A percentile compares a stretch with the other conserved stretches of the same genome.
Evolutionary conservation across 169 alveolate genomes (phyloP).

Genomic region (Perkinsus olseni): DNA sequence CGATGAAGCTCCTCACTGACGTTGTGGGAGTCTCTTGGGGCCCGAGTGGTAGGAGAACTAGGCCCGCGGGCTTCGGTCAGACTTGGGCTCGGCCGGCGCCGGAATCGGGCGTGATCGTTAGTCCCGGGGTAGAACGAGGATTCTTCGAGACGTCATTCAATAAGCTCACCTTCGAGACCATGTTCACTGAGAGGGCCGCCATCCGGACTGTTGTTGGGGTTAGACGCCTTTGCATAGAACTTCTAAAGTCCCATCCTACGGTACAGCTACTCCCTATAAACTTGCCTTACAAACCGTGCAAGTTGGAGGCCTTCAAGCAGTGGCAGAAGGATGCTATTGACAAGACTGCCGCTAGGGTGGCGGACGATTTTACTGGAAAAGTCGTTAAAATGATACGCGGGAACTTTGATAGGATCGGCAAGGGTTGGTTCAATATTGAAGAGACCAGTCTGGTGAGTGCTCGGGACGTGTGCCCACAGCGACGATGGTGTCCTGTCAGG

Average conservation of each 20-base stretch:
- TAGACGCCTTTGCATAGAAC: not conserved
- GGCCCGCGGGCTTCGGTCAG: not conserved
- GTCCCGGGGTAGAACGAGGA: not conserved
- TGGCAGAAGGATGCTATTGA: not conserved
- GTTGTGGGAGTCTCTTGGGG: not conserved
- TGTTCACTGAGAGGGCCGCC: not conserved
- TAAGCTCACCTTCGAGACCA: not conserved
- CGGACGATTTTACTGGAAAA: constrained; percentile 21
- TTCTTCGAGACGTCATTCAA: not conserved
- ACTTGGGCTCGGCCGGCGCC: not conserved
- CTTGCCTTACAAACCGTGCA: not conserved
- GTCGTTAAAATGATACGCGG: constrained; percentile 50
- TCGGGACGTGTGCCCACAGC: not conserved
- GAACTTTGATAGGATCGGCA: constrained; percentile 70
- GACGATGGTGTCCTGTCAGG: constrained; percentile 38
- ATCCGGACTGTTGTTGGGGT: not conserved
- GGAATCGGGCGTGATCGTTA: not conserved
- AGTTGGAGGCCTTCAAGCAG: not conserved
- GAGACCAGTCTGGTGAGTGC: constrained; percentile 49
- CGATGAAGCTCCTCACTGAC: not conserved
- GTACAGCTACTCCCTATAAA: not conserved
- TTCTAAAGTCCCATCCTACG: not conserved
- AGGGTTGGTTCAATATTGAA: constrained; percentile 83
- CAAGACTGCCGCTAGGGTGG: not conserved
- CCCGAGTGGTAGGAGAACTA: not conserved